Evolutionary conservation across 176 grass and related monocot genomes (phyloP), one percentile per base, ranked within the genome.

Genomic region (Metroxylon sagu): DNA sequence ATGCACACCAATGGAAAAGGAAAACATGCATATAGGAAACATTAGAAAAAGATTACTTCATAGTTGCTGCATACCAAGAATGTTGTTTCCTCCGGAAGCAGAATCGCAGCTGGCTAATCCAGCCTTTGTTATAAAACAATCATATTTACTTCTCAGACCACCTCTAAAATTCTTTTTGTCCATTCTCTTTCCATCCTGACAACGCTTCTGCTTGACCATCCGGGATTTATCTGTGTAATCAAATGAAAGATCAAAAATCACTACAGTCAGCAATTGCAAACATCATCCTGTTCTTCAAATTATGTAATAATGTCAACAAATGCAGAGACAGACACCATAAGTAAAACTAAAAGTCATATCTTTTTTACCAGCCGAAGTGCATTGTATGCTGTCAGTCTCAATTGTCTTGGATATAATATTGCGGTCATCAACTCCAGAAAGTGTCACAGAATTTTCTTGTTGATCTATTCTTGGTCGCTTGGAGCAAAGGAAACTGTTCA

Each of bases 151-250:
- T 86, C 80, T 87, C 63, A 74, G 56, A 72, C 80, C 78, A 68
- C 75, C 71, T 80, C 87, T 97, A 35, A 90, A 23, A 71, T 73
- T 84, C 80, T 88, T 97, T 73, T 86, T 88, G 62, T 96, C 92
- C 69, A 31, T 88, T 82, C 78, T 84, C 72, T 91, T 96, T 57
- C 71, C 66, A 69, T 96, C 92, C 67, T 64, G 66, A 60, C 83
- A 27, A 43, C 87, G 87, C 81, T 85, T 98, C 59, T 85, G 80
- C 84, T 91, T 98, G 48, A 85, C 57, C 52, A 83, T 48, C 59
- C 93, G 82, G 59, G 80, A 67, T 73, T 85, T 86, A 72, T 91
- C 88, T 91, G 83, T 61, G 29, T 53, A 77, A 43, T 14, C 65
- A 73, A 77, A 66, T 53, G 71, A 57, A 65, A 72, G 59, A 77